These are phyloP conservation scores for Cystoisospora suis DNA, from an alignment of 169 alveolate species.

Conservation along the genomic window DNA sequence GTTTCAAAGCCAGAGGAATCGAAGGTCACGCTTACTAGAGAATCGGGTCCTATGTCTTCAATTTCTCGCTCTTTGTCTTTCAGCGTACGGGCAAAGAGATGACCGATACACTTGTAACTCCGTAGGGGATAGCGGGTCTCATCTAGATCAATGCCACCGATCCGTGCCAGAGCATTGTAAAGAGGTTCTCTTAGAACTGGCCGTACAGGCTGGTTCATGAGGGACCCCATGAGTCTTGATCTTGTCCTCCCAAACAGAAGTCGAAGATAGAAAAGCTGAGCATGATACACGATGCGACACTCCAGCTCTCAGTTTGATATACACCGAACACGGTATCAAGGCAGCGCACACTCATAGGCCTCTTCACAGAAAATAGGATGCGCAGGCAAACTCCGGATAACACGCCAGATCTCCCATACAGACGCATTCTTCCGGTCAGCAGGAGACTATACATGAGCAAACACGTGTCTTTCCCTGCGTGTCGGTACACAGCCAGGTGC, in stretches of 20 bases:
- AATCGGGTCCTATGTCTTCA: neutral
- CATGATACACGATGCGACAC: too few species aligned
- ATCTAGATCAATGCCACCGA: conserved; percentile 39
- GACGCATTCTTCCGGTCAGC: too few species aligned
- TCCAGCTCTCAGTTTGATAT: too few species aligned
- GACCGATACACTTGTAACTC: conserved; percentile 43
- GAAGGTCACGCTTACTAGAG: conserved; percentile 54
- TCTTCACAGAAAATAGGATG: too few species aligned
- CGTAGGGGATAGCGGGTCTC: conserved; percentile 61
- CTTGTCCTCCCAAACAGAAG: conserved; percentile 56
- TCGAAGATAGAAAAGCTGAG: conserved; percentile 48
- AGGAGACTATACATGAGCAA: too few species aligned
- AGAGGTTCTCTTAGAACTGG: neutral
- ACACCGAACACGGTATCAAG: too few species aligned
- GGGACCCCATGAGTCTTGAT: conserved; percentile 38
- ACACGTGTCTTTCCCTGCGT: too few species aligned
- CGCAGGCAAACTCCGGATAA: too few species aligned
- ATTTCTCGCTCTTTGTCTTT: conserved; percentile 29
- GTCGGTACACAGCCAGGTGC: too few species aligned
- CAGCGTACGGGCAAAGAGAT: conserved; percentile 52
- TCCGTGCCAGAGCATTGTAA: neutral
- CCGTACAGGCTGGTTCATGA: neutral
- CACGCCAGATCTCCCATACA: too few species aligned
- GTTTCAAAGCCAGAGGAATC: too few species aligned
- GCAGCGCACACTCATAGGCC: too few species aligned